Evolutionary conservation across 2,329 filamentous ascomycete species (phyloP), one percentile per base, ranked within the genome.

Genomic region (Dactylella cylindrospora): DNA sequence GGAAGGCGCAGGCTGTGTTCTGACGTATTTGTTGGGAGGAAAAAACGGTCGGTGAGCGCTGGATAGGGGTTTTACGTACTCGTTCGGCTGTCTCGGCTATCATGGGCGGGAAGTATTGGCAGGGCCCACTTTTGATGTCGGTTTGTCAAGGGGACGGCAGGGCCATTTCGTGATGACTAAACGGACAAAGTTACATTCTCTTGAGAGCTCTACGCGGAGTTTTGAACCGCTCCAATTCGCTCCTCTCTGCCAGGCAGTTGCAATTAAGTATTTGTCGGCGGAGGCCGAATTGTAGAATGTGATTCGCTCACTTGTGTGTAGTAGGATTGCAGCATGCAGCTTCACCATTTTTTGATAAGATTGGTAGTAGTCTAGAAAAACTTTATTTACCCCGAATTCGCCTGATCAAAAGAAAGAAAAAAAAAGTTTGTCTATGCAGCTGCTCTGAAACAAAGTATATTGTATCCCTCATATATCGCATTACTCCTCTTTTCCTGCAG

Each of bases 21-120:
- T 61, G 54, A 52, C 54, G 46, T 52, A 45, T 35, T 35, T 6
- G n/a, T 35, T 7, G n/a, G n/a, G 32, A 35, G 12, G 26, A 29
- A 29, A 15, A 20, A 10, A 2, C n/a, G 19, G 32, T 32, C 31
- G 32, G 39, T 28, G 10, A 13, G 22, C 20, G 17, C 13, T n/a
- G 13, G 19, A 40, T n/a, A 39, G 26, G 31, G n/a, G 35, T 49
- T 41, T n/a, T n/a, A n/a, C n/a, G n/a, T n/a, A 17, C 31, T 32
- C 32, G 32, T 20, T 44, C 38, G 52, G 52, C 36, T 41, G 35
- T 23, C 29, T 47, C 44, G 31, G 44, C 28, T 33, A 33, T 15
- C 7, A n/a, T n/a, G 28, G 19, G 6, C 15, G 10, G 4, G 5
- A 17, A 4, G 41, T 35, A 5, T 35, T n/a, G 31, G n/a, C 8